Conservation (phyloP, 306 rosid genomes). For the Potentilla sterilis region DNA sequence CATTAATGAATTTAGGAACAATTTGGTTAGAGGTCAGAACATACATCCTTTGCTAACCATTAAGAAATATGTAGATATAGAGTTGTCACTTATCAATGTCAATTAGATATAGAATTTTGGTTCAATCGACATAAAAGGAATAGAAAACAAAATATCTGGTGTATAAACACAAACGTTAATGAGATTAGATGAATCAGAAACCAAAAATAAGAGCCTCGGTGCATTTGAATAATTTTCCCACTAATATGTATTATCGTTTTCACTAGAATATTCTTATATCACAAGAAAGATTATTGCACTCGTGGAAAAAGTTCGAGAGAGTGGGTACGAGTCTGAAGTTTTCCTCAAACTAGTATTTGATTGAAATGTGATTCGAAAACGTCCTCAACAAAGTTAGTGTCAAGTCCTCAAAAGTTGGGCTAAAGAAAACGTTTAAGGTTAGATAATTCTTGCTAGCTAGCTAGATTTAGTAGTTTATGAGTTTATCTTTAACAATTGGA, state of each 20-base stretch:
- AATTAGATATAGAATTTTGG: not conserved
- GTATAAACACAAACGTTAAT: not conserved
- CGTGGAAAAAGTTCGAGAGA: not conserved
- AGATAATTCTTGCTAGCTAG: not conserved
- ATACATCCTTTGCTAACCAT: constrained; percentile 8
- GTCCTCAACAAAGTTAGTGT: not conserved
- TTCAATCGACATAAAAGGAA: not conserved
- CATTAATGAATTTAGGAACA: constrained; percentile 9
- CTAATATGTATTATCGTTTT: not conserved
- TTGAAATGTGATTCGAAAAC: not conserved
- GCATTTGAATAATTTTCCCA: too few relatives aligned
- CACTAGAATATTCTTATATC: constrained; percentile 4
- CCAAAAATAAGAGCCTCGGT: not conserved
- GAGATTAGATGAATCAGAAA: not conserved
- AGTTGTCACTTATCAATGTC: constrained; percentile 8
- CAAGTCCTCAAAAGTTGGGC: constrained; percentile 1
- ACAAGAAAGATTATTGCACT: not conserved
- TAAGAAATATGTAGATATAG: not conserved
- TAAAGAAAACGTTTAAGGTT: not conserved
- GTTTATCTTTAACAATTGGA: not conserved
- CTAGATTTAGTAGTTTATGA: not conserved
- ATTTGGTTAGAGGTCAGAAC: not conserved
- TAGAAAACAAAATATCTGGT: not conserved
- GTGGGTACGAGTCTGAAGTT: not conserved
- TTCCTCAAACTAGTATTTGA: not conserved